Conservation (phyloP, 768 basidiomycete genomes). For the Leccinum fibrillosum region DNA sequence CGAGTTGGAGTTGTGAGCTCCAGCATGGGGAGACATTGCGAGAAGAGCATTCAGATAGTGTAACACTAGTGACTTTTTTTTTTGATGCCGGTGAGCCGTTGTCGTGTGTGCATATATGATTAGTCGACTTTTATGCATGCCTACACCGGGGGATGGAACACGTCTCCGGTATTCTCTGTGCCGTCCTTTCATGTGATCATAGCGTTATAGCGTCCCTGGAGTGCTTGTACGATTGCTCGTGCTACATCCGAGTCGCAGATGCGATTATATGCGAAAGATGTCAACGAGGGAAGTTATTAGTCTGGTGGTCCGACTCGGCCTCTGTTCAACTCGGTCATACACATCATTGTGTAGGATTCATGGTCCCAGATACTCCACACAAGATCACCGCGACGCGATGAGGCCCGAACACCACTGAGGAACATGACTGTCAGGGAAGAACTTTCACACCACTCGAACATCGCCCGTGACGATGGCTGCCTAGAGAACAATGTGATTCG, state of each 20-base stretch:
- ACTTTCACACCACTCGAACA: slow-evolving; percentile 11
- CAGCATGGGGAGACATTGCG: not conserved
- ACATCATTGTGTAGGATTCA: too few species aligned
- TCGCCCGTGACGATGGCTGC: not conserved
- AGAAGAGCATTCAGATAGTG: not conserved
- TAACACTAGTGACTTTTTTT: not conserved
- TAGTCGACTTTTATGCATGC: not conserved
- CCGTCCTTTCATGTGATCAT: too few species aligned
- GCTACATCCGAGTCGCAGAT: too few species aligned
- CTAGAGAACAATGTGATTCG: too few species aligned
- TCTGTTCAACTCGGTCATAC: too few species aligned
- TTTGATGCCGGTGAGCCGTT: not conserved
- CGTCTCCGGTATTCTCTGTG: too few species aligned
- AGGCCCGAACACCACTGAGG: not conserved
- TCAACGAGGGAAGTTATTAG: too few species aligned
- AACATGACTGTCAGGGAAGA: slow-evolving; percentile 2
- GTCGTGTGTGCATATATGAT: not conserved
- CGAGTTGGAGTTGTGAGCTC: slow-evolving; percentile 16
- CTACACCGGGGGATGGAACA: not conserved
- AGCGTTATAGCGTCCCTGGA: too few species aligned
- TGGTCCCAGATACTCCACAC: not conserved
- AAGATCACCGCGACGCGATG: not conserved
- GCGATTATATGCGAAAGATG: too few species aligned
- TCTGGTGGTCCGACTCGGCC: too few species aligned
- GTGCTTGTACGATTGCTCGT: too few species aligned